Evolutionary conservation across 2,329 filamentous ascomycete species (phyloP), one percentile per base, ranked within the genome.

Genomic region (Xylaria sp.): DNA sequence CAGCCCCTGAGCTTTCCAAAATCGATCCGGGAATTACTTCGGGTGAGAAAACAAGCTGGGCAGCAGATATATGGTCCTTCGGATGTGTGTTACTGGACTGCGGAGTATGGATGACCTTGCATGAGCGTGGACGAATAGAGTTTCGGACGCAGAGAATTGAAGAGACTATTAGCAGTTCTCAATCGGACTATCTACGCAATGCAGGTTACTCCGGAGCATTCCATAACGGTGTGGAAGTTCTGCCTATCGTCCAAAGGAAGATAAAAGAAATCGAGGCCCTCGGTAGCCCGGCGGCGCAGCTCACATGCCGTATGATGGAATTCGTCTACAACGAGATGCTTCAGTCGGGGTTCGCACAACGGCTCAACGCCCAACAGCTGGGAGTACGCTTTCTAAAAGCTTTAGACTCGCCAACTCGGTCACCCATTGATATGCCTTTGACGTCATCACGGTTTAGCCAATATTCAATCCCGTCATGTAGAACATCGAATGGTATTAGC

Each of bases 351-450:
- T 8, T 23, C 10, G 23, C 40, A 7, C 38, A 51, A 29, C 58
- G 58, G 2, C 58, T 60, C 35, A 60, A 15, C 10, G 58, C 58
- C 2, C 51, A 60, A 17, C 58, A 60, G 38, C 17, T 55, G 19
- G n/a, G 11, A 31, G 15, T 19, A 9, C 49, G 29, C 43, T 60
- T 60, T 15, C 10, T 41, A 33, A 11, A 46, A 2, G 31, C 29
- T 6, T 5, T 17, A 21, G 13, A 21, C 41, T 17, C 33, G n/a
- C n/a, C n/a, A n/a, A 38, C n/a, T 37, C 31, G 31, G 31, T 7
- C 7, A 6, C 11, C 27, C 31, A 6, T n/a, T 7, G n/a, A 13
- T 15, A 17, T 51, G 6, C 3, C 23, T 44, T 8, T 3, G 7
- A 3, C n/a, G 15, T 17, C 41, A 19, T 40, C 37, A 3, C 33